Evolutionary conservation across 2,329 filamentous ascomycete species (phyloP).

Genomic region (Xylaria sp.): DNA sequence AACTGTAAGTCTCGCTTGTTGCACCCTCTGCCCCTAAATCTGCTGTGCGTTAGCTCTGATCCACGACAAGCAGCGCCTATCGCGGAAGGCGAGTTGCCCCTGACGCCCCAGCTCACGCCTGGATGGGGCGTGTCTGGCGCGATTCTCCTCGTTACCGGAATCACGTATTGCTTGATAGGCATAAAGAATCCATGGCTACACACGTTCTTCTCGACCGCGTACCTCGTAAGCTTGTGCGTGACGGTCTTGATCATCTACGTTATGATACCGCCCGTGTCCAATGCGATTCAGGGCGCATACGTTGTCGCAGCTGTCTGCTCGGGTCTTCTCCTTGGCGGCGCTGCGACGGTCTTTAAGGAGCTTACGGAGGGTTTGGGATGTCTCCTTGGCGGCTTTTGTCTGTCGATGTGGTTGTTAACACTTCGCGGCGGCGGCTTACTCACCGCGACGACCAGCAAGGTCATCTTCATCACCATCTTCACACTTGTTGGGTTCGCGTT

Average conservation of each 20-base stretch:
- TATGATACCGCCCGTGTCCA: conserved; percentile 75
- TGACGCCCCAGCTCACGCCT: conserved; percentile 76
- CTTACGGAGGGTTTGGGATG: conserved; percentile 81
- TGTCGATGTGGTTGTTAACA: conserved; percentile 89
- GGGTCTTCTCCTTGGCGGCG: conserved; percentile 72
- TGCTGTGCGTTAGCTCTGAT: conserved; percentile 10
- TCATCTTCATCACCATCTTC: conserved; percentile 76
- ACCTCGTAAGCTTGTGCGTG: conserved; percentile 71
- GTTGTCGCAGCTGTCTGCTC: conserved; percentile 77
- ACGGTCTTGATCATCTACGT: conserved; percentile 86
- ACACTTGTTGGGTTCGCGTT: conserved; percentile 69
- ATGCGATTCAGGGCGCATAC: conserved; percentile 83
- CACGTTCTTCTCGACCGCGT: conserved; percentile 78
- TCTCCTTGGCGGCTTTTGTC: conserved; percentile 80
- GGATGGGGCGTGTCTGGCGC: conserved; percentile 78
- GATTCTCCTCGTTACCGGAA: conserved; percentile 74
- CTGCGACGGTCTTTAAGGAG: conserved; percentile 79
- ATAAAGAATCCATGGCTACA: conserved; percentile 82
- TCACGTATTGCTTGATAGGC: conserved; percentile 72
- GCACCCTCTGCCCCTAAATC: not conserved
- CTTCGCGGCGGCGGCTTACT: conserved; percentile 77
- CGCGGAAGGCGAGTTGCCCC: conserved; percentile 62
- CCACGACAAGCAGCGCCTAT: conserved; percentile 45
- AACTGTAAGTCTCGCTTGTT: conserved; percentile 29
- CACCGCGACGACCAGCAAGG: conserved; percentile 61